phyloP scores from a whole-genome alignment of 495 filamentous ascomycete species.

The Neurospora sp. region DNA sequence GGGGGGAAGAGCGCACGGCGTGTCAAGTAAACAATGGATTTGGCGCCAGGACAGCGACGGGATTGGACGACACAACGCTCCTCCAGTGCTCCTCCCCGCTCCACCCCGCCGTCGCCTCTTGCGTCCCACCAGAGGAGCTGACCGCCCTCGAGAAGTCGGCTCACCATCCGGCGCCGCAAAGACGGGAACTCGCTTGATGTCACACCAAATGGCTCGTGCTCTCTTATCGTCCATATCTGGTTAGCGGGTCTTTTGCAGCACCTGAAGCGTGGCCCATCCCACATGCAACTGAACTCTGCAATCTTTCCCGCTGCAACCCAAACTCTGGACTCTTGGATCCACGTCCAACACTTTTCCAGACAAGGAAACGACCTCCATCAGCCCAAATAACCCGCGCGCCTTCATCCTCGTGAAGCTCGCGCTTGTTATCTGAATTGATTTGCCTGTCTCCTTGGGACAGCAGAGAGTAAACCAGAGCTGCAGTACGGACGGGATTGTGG shows the following conservation, averaged over 20 bases:
- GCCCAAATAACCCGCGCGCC: neutral
- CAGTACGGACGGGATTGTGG: neutral
- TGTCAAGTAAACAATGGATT: neutral
- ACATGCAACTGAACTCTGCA: neutral
- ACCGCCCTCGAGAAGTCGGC: too few relatives aligned
- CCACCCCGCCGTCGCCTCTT: neutral
- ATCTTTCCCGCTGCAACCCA: neutral
- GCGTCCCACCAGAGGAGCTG: neutral
- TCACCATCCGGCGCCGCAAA: too few relatives aligned
- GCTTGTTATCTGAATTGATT: neutral
- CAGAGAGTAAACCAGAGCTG: neutral
- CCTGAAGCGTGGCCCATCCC: neutral
- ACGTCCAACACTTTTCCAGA: neutral
- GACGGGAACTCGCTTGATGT: neutral
- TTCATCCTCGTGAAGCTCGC: neutral
- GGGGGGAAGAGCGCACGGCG: neutral
- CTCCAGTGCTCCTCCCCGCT: neutral
- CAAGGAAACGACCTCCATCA: neutral
- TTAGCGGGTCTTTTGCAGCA: neutral
- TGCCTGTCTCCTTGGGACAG: neutral
- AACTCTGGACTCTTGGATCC: neutral
- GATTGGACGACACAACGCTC: neutral
- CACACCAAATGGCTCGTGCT: slow-evolving; percentile 8
- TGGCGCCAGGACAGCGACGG: neutral
- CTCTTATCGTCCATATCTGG: neutral